Evolutionary conservation across 345 rosid species (phyloP).

Genomic region (Eucalyptus sp.): DNA sequence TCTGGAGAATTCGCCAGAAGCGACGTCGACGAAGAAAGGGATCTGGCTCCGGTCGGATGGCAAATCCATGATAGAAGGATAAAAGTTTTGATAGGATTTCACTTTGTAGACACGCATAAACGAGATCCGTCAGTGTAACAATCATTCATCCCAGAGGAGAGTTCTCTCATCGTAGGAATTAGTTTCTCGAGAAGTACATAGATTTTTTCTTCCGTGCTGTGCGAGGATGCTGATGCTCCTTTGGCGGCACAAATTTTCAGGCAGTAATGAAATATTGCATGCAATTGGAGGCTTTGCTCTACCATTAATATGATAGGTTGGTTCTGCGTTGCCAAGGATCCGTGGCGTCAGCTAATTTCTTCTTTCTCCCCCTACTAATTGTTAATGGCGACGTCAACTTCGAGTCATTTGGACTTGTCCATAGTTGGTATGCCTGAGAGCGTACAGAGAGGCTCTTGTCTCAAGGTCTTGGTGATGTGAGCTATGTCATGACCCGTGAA

Average conservation of each 20-base stretch:
- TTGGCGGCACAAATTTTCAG: neutral
- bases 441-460: neutral
- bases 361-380: neutral
- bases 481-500: neutral
- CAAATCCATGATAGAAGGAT: conserved; percentile 15
- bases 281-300: neutral
- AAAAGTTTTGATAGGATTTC: neutral
- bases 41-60: conserved; percentile 42
- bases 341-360: neutral
- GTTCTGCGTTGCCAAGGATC: neutral
- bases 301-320: neutral
- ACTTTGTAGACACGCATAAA: neutral
- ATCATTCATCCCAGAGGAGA: neutral
- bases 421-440: neutral
- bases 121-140: neutral
- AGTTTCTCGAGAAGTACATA: neutral
- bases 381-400: neutral
- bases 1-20: conserved; percentile 73
- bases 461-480: neutral
- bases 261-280: neutral
- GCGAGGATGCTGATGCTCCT: neutral
- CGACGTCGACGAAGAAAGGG: conserved; percentile 63
- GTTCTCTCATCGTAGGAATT: neutral
- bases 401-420: neutral
- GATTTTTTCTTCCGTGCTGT: neutral